A percentile compares a stretch with the other conserved stretches of the same genome.
Evolutionary conservation across 2,329 filamentous ascomycete species (phyloP).

Genomic region (Scleromitrula shiraiana): DNA sequence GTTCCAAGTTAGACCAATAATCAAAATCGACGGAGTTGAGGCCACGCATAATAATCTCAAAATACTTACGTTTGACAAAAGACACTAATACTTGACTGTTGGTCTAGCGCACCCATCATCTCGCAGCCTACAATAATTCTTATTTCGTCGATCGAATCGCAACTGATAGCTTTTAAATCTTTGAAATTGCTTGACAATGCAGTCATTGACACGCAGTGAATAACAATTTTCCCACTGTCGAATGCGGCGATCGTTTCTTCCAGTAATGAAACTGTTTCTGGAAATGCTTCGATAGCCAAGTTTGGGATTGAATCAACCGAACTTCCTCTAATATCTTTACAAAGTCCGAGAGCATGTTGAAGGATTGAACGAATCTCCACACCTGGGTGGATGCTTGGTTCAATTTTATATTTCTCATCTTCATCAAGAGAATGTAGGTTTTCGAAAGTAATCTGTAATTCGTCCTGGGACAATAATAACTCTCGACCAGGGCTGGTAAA

Average conservation of each 20-base stretch:
- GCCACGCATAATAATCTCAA: not conserved
- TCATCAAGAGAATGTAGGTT: slow-evolving; percentile 2
- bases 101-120: slow-evolving; percentile 16
- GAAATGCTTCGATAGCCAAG: slow-evolving; percentile 37
- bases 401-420: slow-evolving; percentile 6
- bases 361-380: slow-evolving; percentile 5
- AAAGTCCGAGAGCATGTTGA: slow-evolving; percentile 1
- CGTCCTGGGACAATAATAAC: slow-evolving; percentile 5
- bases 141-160: slow-evolving; percentile 11
- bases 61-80: slow-evolving; percentile 20
- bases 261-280: slow-evolving; percentile 30
- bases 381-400: slow-evolving; percentile 3
- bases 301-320: slow-evolving; percentile 11
- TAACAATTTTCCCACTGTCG: slow-evolving; percentile 16
- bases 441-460: slow-evolving; percentile 6
- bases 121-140: slow-evolving; percentile 20
- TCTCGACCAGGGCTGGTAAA: slow-evolving; percentile 7
- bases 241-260: slow-evolving; percentile 16
- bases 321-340: slow-evolving; percentile 4
- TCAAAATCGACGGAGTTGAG: too few species aligned
- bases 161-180: slow-evolving; percentile 19
- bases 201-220: slow-evolving; percentile 20
- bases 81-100: slow-evolving; percentile 15
- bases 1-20: not conserved
- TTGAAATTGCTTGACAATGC: slow-evolving; percentile 12